These are phyloP conservation scores for Oryza longistaminata DNA, from an alignment of 176 grass and related monocot species.

Conservation along the genomic window DNA sequence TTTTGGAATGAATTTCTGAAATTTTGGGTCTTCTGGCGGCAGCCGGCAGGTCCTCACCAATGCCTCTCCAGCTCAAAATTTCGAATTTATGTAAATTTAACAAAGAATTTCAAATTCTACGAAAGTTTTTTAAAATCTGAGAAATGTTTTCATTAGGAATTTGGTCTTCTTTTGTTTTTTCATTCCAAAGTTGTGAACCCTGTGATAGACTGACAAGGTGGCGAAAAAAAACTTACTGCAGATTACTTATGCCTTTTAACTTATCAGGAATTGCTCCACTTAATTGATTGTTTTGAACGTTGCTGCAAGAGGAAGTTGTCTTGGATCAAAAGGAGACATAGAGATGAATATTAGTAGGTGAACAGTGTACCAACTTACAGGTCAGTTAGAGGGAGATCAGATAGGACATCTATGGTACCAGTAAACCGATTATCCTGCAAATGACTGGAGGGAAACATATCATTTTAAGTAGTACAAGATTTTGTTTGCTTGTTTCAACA, in stretches of 20 bases:
- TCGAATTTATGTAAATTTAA: too few species aligned
- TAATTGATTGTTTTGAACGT: constrained; percentile 82
- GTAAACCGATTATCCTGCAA: constrained; percentile 88
- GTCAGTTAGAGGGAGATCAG: constrained; percentile 69
- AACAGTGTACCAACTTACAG: constrained; percentile 65
- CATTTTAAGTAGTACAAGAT: not conserved
- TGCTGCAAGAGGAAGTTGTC: constrained; percentile 43
- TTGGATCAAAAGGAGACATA: constrained; percentile 4
- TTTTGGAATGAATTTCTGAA: not conserved
- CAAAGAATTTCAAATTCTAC: too few species aligned
- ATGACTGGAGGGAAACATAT: constrained; percentile 40
- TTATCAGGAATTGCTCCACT: constrained; percentile 75
- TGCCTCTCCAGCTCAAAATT: too few species aligned
- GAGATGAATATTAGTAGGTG: not conserved
- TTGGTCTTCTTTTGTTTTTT: not conserved
- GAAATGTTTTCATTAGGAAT: too few species aligned
- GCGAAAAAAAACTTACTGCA: constrained; percentile 59
- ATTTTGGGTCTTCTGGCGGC: not conserved
- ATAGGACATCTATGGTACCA: constrained; percentile 63
- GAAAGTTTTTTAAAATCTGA: too few species aligned
- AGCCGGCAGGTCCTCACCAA: too few species aligned
- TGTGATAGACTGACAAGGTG: not conserved
- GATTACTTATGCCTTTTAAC: constrained; percentile 65
- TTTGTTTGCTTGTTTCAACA: not conserved
- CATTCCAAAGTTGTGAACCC: not conserved